Evolutionary conservation across 192 early-diverging fungal species (phyloP).

Genomic region (Coemansia sp.): DNA sequence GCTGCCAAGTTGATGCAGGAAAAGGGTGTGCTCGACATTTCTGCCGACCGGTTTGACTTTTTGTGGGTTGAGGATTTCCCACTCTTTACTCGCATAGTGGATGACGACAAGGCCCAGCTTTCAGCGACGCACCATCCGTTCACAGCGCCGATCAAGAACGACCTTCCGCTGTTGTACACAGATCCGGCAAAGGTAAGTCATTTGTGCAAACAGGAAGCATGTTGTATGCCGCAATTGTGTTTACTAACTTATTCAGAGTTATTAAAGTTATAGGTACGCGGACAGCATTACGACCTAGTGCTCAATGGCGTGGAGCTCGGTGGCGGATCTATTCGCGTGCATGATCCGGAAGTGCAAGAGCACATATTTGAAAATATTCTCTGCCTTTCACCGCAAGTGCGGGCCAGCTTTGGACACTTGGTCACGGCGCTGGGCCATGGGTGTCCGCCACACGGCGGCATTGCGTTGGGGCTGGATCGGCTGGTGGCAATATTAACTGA

Average conservation of each 20-base stretch:
- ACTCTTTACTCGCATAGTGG: slow-evolving; percentile 73
- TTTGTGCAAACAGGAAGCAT: not conserved
- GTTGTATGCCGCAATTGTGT: too few species aligned
- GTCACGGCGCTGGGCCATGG: slow-evolving; percentile 77
- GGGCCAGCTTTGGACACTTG: slow-evolving; percentile 73
- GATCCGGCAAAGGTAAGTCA: slow-evolving; percentile 61
- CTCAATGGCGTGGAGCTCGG: slow-evolving; percentile 90
- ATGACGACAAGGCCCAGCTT: slow-evolving; percentile 44
- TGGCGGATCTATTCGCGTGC: slow-evolving; percentile 87
- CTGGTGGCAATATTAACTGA: slow-evolving; percentile 74
- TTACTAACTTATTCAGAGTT: too few species aligned
- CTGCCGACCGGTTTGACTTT: slow-evolving; percentile 61
- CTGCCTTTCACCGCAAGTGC: slow-evolving; percentile 58
- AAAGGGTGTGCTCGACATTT: slow-evolving; percentile 55
- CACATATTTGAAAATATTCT: slow-evolving; percentile 74
- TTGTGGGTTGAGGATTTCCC: slow-evolving; percentile 90
- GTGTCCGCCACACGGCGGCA: slow-evolving; percentile 88
- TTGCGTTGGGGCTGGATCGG: slow-evolving; percentile 82
- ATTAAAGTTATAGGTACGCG: slow-evolving; percentile 47
- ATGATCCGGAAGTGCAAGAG: slow-evolving; percentile 72
- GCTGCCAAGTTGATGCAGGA: slow-evolving; percentile 56
- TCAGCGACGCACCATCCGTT: slow-evolving; percentile 90
- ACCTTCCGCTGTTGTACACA: slow-evolving; percentile 62
- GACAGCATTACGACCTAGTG: slow-evolving; percentile 89
- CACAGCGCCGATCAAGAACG: slow-evolving; percentile 74